These are phyloP conservation scores for Boechera stricta DNA, from an alignment of 345 rosid genomes.

Conservation along the genomic window DNA sequence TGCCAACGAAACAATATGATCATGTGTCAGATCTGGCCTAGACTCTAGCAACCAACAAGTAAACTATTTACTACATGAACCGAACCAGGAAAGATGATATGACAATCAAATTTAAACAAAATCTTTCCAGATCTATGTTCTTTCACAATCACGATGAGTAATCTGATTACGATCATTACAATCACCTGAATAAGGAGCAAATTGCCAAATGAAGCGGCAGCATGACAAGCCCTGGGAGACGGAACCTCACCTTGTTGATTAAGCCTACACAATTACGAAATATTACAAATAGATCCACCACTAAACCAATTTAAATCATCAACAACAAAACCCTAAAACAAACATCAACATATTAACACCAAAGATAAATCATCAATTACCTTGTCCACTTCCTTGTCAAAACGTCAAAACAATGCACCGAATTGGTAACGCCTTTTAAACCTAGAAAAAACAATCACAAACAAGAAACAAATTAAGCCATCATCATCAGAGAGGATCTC, in stretches of 20 bases:
- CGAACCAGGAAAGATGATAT: background rate
- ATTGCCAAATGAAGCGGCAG: slow-evolving; percentile 69
- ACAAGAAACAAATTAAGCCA: background rate
- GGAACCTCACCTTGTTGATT: slow-evolving; percentile 78
- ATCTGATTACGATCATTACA: background rate
- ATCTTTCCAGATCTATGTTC: background rate
- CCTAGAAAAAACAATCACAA: slow-evolving; percentile 47
- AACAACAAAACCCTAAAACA: background rate
- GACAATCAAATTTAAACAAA: background rate
- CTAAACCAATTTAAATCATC: background rate
- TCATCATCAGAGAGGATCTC: background rate
- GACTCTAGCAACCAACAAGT: background rate
- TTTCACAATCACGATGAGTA: background rate
- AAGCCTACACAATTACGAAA: slow-evolving; percentile 53
- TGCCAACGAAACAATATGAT: slow-evolving; percentile 39
- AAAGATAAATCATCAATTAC: slow-evolving; percentile 37
- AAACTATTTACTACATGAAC: background rate
- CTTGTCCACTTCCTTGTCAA: slow-evolving; percentile 78
- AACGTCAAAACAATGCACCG: slow-evolving; percentile 69
- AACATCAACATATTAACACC: background rate
- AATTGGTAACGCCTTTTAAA: slow-evolving; percentile 73
- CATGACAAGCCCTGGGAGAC: slow-evolving; percentile 86
- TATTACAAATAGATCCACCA: slow-evolving; percentile 1
- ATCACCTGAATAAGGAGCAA: slow-evolving; percentile 83
- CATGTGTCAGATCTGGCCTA: slow-evolving; percentile 15